A percentile compares a stretch with the other conserved stretches of the same genome.
Evolutionary conservation across 371 early-diverging fungal genomes (phyloP).

Genomic region (Blakeslea trispora): DNA sequence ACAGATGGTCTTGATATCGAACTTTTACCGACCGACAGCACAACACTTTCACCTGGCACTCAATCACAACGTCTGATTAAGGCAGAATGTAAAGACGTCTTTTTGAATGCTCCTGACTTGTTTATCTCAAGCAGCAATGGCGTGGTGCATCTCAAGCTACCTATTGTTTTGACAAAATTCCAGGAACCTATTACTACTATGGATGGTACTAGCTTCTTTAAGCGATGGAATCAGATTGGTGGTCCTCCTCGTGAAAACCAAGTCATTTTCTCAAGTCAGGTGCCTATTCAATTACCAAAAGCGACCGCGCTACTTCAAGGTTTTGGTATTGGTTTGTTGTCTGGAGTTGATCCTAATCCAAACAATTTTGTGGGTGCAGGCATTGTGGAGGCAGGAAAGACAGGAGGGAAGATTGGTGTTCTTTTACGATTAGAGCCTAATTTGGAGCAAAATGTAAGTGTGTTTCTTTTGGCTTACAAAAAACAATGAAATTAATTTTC

Average conservation of each 20-base stretch:
- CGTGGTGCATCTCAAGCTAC: slow-evolving; percentile 66
- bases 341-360: slow-evolving; percentile 87
- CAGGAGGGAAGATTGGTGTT: slow-evolving; percentile 86
- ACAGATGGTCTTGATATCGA: slow-evolving; percentile 17
- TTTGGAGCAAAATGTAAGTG: slow-evolving; percentile 80
- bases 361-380: slow-evolving; percentile 89
- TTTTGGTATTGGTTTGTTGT: slow-evolving; percentile 72
- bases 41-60: slow-evolving; percentile 40
- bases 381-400: slow-evolving; percentile 71
- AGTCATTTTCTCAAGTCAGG: slow-evolving; percentile 64
- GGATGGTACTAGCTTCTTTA: slow-evolving; percentile 82
- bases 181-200: slow-evolving; percentile 80
- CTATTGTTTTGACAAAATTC: slow-evolving; percentile 84
- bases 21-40: neutral
- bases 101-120: slow-evolving; percentile 61
- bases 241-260: slow-evolving; percentile 81
- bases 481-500: slow-evolving; percentile 1
- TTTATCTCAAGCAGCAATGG: slow-evolving; percentile 50
- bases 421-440: slow-evolving; percentile 90
- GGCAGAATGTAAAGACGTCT: slow-evolving; percentile 66
- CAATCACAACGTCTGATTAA: slow-evolving; percentile 81
- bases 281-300: slow-evolving; percentile 53
- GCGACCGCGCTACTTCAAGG: slow-evolving; percentile 59
- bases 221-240: slow-evolving; percentile 95
- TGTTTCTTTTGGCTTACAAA: neutral